Evolutionary conservation across 2,329 filamentous ascomycete species (phyloP), one percentile per base, ranked within the genome.

Genomic region (Sporothrix curviconia): DNA sequence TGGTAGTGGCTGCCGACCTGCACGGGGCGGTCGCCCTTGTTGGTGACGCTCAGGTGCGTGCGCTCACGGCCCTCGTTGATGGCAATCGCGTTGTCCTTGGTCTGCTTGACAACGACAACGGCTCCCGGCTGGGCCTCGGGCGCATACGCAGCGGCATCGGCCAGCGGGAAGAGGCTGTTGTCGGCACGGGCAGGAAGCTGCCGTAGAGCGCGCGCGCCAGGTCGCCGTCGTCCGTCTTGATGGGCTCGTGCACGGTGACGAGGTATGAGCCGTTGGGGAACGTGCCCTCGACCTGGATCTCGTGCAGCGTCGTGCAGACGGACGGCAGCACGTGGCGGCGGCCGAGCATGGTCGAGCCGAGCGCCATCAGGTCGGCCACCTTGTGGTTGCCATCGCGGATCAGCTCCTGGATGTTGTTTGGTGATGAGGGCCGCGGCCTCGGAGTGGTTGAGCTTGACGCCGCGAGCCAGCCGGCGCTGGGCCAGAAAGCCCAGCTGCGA

Each of bases 1-100:
- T 96, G 92, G 71, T 96, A 97, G 73, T 97, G 92, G 32, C 90
- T 95, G 32, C 92, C 92, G 59, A 92, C 87, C 78, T 96, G 92
- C 60, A 96, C 87, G 1, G 92, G 92, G 32, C 92, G 78, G 71
- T 97, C 92, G 7, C 92, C 92, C 65, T 82, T 89, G 71, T 89
- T 96, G 62, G 86, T 91, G 40, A 97, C 89, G 67, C 78, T 84
- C 39, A 97, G 74, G 59, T 74, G 79, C 62, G 92, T 85, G 60
- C 92, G 81, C 72, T 82, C 85, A 55, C 90, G 80, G 39, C 86
- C 86, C 64, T 85, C 79, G 69, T 90, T 96, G 64, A 97, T 72
- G 52, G 74, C 73, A 56, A 96, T 81, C 49, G 76, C 80, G 2
- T 78, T 79, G 66, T 87, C 89, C 37, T 34, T 40, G 30, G 57